Base-by-base conservation (phyloP, 108 stramenopile genomes). In the Cafeteria roenbergensis region DNA sequence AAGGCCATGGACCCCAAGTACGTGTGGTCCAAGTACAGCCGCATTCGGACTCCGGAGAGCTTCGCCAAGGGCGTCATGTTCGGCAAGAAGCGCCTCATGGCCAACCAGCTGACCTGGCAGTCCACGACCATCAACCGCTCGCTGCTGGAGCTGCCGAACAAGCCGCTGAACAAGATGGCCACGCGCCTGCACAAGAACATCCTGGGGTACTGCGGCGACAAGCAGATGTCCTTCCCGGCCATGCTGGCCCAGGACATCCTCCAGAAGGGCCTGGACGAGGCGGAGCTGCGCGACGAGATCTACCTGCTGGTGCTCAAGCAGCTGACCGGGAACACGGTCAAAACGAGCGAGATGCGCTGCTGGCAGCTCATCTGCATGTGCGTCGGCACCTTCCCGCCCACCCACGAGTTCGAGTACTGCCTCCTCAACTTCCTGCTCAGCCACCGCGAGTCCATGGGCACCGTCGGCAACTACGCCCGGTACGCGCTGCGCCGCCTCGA, bases 321-420 rank as follows among this genome's bases (percentile, higher is more conserved):
- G 53, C 76, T 83, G 64, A 63, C 75, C n/a, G 54, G 66, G 63
- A 83, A 83, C 71, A 77, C 82, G n/a, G 63, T 68, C 60, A 71
- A 80, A 12, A 80, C 81, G 42, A 71, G 69, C 25, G 71, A 75
- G 12, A 74, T 75, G 14, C 73, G 76, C 42, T 80, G 77, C 33
- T 83, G 82, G 82, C 82, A 83, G 75, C 62, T 83, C 34, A 83
- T 83, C 80, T 83, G 82, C 71, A 83, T 83, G 82, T 73, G 73
- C 66, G 80, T 81, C 54, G 58, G 75, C 66, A 83, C 82, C 14
- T 83, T 83, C 77, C 80, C 80, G 25, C 82, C 82, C 9, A 55
- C 63, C 33, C 53, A 58, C 31, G 82, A 83, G 51, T 81, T 83
- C 48, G 80, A 83, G 70, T 77, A 76, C 73, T 81, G 67, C 76